Base-by-base conservation (phyloP, 1,284 basidiomycete species). In the Cutaneotrichosporon cavernicola region DNA sequence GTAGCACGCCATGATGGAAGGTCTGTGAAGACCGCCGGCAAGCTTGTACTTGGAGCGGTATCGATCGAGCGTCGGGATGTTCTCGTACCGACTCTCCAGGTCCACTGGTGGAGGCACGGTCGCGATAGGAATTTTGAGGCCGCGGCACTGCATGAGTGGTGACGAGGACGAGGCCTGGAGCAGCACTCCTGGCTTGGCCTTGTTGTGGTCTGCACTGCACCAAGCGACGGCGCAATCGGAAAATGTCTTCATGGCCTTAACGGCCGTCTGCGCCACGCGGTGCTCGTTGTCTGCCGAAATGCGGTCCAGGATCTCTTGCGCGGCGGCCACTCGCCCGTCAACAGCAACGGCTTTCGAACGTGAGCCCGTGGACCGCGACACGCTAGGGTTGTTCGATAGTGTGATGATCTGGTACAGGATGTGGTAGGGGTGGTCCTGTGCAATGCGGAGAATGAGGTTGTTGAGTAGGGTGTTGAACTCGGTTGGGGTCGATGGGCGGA, bases 341-440 rank as follows among this genome's bases (percentile, higher is more conserved):
- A 11, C 34, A 9, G 21, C 47, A 31, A 31, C 51, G 3, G 58
- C 43, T 56, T 51, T 66, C 32, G 58, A 51, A 4, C 62, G 62
- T 1, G 56, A 47, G 4, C 18, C 31, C 0, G 60, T n/a, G 14
- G n/a, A 56, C 22, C 58, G 58, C 51, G 40, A 58, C 34, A 13
- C 46, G n/a, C 56, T 51, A n/a, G 56, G 43, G 38, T 53, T 47
- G 21, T 46, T 5, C 0, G 80, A 77, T 2, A 84, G 77, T 0
- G 90, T 90, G 75, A 89, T 92, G 14, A 99, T 86, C 70, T 96
- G 92, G 78, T 95, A 97, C 7, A 97, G 81, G 69, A 88, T 89
- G 75, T 99, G 97, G 81, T 92, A 98, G 0, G 96, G 95, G 76
- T 99, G 97, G 61, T 98, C 92, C 58, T 81, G 80, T 71, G 90